These are phyloP conservation scores for Penicillium expansum DNA, from an alignment of 2,329 filamentous ascomycete species.

Conservation along the genomic window DNA sequence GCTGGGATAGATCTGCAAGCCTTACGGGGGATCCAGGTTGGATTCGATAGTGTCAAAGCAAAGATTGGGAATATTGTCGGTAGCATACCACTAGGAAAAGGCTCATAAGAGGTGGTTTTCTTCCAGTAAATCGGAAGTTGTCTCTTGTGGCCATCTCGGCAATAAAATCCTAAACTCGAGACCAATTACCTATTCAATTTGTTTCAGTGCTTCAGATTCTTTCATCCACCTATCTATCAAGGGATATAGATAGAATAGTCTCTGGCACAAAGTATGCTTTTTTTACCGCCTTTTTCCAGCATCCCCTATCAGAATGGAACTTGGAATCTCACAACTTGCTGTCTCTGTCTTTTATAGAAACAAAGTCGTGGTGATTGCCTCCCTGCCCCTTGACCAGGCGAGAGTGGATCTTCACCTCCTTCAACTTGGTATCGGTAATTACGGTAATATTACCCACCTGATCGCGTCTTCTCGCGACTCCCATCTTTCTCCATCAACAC, in stretches of 20 bases:
- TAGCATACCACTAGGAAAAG: constrained; percentile 29
- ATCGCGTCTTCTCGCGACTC: constrained; percentile 14
- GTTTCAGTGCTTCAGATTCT: too few species aligned
- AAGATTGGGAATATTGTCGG: constrained; percentile 71
- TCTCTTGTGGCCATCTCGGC: background rate
- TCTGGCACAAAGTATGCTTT: too few species aligned
- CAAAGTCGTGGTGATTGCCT: background rate
- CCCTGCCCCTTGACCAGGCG: background rate
- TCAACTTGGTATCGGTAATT: background rate
- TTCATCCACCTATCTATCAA: too few species aligned
- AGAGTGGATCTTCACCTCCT: background rate
- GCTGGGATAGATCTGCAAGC: constrained; percentile 23
- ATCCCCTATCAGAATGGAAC: too few species aligned
- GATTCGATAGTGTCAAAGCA: constrained; percentile 63
- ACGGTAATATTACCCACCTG: constrained; percentile 1
- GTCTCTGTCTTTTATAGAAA: too few species aligned
- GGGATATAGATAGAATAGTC: too few species aligned
- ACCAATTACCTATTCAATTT: background rate
- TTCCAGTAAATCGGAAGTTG: background rate
- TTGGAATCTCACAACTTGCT: too few species aligned
- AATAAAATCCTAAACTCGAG: too few species aligned
- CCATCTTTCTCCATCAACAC: constrained; percentile 3
- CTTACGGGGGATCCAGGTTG: constrained; percentile 49
- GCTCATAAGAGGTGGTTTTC: background rate
- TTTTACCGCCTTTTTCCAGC: too few species aligned